These are phyloP conservation scores for Salix udensis DNA, from an alignment of 345 rosid genomes.

Conservation along the genomic window DNA sequence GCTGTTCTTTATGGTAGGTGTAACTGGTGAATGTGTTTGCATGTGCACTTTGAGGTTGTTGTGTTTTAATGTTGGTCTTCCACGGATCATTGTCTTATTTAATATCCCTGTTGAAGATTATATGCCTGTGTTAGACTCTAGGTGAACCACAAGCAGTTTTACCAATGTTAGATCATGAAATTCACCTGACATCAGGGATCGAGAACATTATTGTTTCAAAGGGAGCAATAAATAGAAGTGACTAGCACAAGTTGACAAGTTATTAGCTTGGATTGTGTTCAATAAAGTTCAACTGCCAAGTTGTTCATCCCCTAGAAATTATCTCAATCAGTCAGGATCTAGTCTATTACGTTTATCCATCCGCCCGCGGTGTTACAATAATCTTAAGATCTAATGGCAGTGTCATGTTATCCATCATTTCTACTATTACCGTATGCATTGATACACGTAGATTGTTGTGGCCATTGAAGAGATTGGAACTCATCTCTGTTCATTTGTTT, in stretches of 20 bases:
- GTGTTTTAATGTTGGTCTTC: background rate
- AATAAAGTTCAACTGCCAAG: background rate
- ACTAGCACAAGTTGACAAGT: background rate
- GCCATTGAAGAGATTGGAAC: background rate
- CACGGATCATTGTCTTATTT: background rate
- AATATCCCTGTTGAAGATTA: background rate
- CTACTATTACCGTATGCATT: background rate
- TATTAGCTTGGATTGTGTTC: background rate
- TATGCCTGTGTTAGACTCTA: background rate
- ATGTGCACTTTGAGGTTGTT: background rate
- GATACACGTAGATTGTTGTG: background rate
- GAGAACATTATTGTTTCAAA: no score
- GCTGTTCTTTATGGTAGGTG: constrained; percentile 62
- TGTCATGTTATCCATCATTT: background rate
- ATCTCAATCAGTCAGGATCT: no score
- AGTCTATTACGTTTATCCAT: no score
- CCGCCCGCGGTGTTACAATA: no score
- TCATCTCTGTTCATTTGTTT: constrained; percentile 9
- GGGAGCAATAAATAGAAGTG: no score
- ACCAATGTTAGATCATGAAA: background rate
- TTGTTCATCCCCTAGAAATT: background rate
- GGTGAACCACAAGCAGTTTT: background rate
- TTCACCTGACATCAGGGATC: background rate
- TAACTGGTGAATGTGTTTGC: background rate
- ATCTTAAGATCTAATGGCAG: background rate